Evolutionary conservation across 2,329 filamentous ascomycete species (phyloP).

Genomic region (Penicillium sumatraense): DNA sequence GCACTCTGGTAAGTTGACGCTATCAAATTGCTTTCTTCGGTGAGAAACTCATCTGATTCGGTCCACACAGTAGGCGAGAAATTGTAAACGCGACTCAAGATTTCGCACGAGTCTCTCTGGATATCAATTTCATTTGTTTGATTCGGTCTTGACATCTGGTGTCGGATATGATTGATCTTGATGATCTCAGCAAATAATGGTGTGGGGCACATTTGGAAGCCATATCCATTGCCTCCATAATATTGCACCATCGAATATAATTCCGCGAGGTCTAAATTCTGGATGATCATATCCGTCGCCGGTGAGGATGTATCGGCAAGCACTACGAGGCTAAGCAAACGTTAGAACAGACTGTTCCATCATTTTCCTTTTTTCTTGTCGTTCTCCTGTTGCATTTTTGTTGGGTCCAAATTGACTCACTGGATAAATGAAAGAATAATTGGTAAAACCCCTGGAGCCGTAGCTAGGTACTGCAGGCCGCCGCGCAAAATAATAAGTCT

Average conservation of each 20-base stretch:
- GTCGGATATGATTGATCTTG: conserved; percentile 43
- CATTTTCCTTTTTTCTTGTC: too few species aligned
- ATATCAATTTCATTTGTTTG: not conserved
- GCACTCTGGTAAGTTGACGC: not conserved
- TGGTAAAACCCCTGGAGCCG: conserved; percentile 22
- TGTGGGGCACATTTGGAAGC: conserved; percentile 37
- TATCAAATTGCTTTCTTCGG: not conserved
- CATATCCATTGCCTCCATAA: conserved; percentile 19
- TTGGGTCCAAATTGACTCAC: conserved; percentile 21
- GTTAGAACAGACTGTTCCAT: conserved; percentile 7
- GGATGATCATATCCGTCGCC: conserved; percentile 34
- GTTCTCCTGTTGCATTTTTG: too few species aligned
- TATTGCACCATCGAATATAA: conserved; percentile 30
- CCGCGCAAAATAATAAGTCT: conserved; percentile 40
- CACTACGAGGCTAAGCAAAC: conserved; percentile 30
- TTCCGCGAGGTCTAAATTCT: conserved; percentile 28
- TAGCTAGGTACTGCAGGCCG: conserved; percentile 30
- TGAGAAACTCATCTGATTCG: not conserved
- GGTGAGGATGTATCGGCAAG: conserved; percentile 45
- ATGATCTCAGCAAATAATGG: conserved; percentile 40
- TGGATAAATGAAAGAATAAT: conserved; percentile 32
- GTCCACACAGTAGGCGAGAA: not conserved
- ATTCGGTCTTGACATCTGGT: not conserved
- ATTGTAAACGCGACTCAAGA: not conserved
- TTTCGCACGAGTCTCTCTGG: not conserved